Base-by-base conservation (phyloP, 768 basidiomycete genomes). In the Suillus subluteus region DNA sequence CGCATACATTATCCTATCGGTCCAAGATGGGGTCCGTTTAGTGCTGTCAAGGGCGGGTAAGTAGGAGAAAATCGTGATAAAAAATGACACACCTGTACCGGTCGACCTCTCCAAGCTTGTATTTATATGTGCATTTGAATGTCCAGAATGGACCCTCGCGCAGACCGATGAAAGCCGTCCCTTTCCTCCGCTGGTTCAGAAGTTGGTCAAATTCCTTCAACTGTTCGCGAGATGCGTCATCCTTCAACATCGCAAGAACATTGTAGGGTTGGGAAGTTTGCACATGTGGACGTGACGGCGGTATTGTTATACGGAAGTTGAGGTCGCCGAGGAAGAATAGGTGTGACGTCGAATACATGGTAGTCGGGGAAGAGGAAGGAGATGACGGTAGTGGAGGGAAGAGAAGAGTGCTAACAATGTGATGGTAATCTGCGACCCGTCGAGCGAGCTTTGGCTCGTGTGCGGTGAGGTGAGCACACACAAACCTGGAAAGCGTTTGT, bases 81-180 rank as follows among this genome's bases (percentile, higher is more conserved):
- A 58, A 65, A 43, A 61, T 55, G 0, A 75, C 86, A 30, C 66
- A 93, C 92, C 84, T 88, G 79, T 95, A 98, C 69, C 87, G 87
- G 73, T 96, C 92, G 26, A 94, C 88, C 73, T 91, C 86, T 13
- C 94, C 94, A 13, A 95, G 81, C 62, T 84, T 75, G 73, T 94
- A 95, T 77, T 98, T 98, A 73, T 97, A 98, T 52, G 90, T 95
- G 75, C 93, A 92, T 65, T 95, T 94, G 82, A 97, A 97, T 64
- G 82, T 83, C 86, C 90, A 92, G 73, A 98, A 91, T 26, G 91
- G 88, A n/a, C 91, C 94, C 76, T 98, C 97, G 38, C 83, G 83
- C 46, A 98, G 79, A 40, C 91, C 89, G 43, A 89, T 82, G 69
- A 95, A 90, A 6, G 88, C 84, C 15, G 81, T 85, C 38, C 90